A percentile compares a stretch with the other conserved stretches of the same genome.
Conservation (phyloP, 306 rosid genomes). For the Fagus crenata region DNA sequence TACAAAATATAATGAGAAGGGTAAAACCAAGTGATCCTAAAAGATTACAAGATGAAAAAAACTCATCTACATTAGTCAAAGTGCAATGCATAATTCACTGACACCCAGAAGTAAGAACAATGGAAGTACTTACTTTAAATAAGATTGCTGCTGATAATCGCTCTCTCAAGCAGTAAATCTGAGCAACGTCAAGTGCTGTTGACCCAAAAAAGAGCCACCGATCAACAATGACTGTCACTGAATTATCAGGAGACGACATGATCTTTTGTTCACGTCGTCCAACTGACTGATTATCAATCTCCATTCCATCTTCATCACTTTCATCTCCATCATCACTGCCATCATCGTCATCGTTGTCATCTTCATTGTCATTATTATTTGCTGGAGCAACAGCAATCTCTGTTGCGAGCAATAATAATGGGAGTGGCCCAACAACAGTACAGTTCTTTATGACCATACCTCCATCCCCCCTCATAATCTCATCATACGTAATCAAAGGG, state of each 20-base stretch:
- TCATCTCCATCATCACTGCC: constrained; percentile 19
- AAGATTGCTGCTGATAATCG: constrained; percentile 70
- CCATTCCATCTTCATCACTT: constrained; percentile 59
- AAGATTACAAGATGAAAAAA: background rate
- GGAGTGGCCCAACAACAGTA: constrained; percentile 72
- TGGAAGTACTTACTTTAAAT: constrained; percentile 52
- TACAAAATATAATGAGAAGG: constrained; percentile 30
- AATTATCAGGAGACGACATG: constrained; percentile 75
- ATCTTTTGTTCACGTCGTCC: constrained; percentile 47
- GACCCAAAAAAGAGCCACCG: constrained; percentile 74
- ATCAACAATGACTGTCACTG: constrained; percentile 67
- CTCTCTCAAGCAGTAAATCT: constrained; percentile 88
- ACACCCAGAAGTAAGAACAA: constrained; percentile 1
- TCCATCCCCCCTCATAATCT: constrained; percentile 72
- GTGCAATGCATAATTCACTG: background rate
- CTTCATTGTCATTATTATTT: constrained; percentile 21
- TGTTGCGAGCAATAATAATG: constrained; percentile 66
- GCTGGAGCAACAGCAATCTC: constrained; percentile 87
- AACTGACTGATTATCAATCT: constrained; percentile 44
- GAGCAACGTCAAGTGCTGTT: constrained; percentile 90
- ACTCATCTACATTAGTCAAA: constrained; percentile 14
- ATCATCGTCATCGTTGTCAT: background rate
- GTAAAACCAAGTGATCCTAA: constrained; percentile 24
- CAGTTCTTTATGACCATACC: constrained; percentile 65
- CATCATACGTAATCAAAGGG: constrained; percentile 63